Evolutionary conservation across 768 basidiomycete species (phyloP), one percentile per base, ranked within the genome.

Genomic region (Mrakia gelida): DNA sequence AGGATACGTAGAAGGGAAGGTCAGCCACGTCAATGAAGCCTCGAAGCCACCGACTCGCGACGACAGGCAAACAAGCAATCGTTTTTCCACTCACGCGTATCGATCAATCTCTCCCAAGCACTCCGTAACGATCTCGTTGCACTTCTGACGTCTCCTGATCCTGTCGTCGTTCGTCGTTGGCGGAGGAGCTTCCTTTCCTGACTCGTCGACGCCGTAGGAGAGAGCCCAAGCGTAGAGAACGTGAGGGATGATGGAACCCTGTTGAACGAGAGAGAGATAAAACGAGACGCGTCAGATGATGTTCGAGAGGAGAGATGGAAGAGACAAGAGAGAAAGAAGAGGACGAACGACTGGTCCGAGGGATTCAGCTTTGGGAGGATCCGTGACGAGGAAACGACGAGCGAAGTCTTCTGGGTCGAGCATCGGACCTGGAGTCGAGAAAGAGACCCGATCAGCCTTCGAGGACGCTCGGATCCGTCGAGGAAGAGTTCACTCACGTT

Each of bases 151-250:
- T 70, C 59, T 73, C 63, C 72, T 81, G 80, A 45, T 85, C 87
- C 71, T 89, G 87, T 80, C 88, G 88, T 74, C 86, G 85, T 71
- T 85, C 85, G 52, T 84, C 75, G 71, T 82, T 86, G 59, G 76
- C 32, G 76, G 61, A 79, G 80, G 38, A 59, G 86, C 86, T 62
- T 91, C 89, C 23, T 88, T 82, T 54, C 94, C 95, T 62, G 86
- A 87, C 81, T 94, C 92, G 83, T 95, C 89, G 67, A 96, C 86
- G 59, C 95, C 95, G 83, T 93, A 95, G 56, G 92, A 93, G 6
- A 90, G 89, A 0, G 93, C 95, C 94, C 94, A 97, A 30, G 91
- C 89, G 63, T 92, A 92, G 30, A 96, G 87, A 43, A 92, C 84
- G 87, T 92, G 91, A 28, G 90, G 88, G 59, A 97, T 87, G 76